Conservation (phyloP, 352 stramenopile genomes). For the Globisporangium cystogenes region DNA sequence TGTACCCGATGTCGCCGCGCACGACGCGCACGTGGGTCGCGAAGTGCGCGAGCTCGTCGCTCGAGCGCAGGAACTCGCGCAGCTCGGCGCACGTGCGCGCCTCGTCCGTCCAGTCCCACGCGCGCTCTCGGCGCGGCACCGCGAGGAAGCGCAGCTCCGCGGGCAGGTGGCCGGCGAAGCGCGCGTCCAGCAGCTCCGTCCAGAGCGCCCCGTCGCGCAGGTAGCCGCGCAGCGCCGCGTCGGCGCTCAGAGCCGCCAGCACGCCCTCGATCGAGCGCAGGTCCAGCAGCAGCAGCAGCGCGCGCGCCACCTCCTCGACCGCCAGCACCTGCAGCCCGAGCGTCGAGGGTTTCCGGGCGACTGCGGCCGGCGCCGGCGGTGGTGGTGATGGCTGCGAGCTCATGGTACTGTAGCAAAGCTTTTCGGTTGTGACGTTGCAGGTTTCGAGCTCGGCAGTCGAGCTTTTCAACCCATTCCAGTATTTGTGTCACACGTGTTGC, state of each 20-base stretch:
- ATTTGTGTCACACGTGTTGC: too few relatives aligned
- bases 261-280: constrained; percentile 15
- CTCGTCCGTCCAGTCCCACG: constrained; percentile 21
- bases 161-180: constrained; percentile 20
- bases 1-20: constrained; percentile 29
- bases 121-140: constrained; percentile 12
- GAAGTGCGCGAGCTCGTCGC: constrained; percentile 24
- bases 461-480: too few relatives aligned
- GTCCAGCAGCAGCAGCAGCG: constrained; percentile 20
- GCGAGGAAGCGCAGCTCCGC: constrained; percentile 17
- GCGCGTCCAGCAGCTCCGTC: constrained; percentile 21
- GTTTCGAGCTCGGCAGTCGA: too few relatives aligned
- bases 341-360: neutral
- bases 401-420: too few relatives aligned
- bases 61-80: constrained; percentile 28
- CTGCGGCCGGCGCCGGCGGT: too few relatives aligned
- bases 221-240: constrained; percentile 15
- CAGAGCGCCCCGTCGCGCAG: constrained; percentile 30
- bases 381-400: too few relatives aligned
- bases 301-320: constrained; percentile 20
- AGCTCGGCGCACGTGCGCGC: constrained; percentile 24
- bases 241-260: constrained; percentile 10
- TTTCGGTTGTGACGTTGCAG: too few relatives aligned
- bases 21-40: constrained; percentile 19
- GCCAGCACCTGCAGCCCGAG: constrained; percentile 11